Conservation (phyloP, 768 basidiomycete species). For the Amanita exitialis region DNA sequence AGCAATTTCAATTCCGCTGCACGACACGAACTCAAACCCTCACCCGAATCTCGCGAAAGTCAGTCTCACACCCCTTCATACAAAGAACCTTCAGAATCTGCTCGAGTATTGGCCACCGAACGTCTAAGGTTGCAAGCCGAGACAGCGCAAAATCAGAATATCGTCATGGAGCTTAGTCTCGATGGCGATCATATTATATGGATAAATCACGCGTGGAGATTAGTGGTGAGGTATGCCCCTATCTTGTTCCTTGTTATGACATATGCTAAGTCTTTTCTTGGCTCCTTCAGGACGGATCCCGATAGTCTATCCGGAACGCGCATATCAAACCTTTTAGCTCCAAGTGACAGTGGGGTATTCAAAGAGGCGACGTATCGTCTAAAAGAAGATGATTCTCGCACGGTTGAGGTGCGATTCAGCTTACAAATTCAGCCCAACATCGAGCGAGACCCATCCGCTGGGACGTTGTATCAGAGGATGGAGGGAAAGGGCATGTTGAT, state of each 20-base stretch:
- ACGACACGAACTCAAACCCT: slow-evolving; percentile 50
- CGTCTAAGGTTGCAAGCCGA: slow-evolving; percentile 86
- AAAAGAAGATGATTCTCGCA: slow-evolving; percentile 86
- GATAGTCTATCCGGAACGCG: slow-evolving; percentile 69
- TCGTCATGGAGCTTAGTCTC: slow-evolving; percentile 88
- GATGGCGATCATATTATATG: slow-evolving; percentile 94
- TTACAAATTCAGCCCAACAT: slow-evolving; percentile 63
- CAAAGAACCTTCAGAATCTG: slow-evolving; percentile 58
- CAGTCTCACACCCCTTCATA: slow-evolving; percentile 21
- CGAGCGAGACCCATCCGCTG: slow-evolving; percentile 44
- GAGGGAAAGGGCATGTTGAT: slow-evolving; percentile 99
- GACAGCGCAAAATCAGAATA: slow-evolving; percentile 90
- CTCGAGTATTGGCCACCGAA: slow-evolving; percentile 80
- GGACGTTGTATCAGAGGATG: slow-evolving; percentile 70
- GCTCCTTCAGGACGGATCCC: slow-evolving; percentile 58
- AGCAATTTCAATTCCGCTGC: slow-evolving; percentile 42
- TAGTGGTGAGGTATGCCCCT: slow-evolving; percentile 72
- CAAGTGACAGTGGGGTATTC: slow-evolving; percentile 76
- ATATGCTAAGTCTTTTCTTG: not conserved
- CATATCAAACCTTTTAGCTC: slow-evolving; percentile 73
- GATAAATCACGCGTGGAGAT: slow-evolving; percentile 93
- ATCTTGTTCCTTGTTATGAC: not conserved
- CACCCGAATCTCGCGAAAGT: slow-evolving; percentile 22
- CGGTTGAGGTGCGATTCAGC: slow-evolving; percentile 85
- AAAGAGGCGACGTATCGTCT: slow-evolving; percentile 78